These are phyloP conservation scores for Suhomyces guaymorum DNA, from an alignment of 1,139 yeast species.

Conservation along the genomic window DNA sequence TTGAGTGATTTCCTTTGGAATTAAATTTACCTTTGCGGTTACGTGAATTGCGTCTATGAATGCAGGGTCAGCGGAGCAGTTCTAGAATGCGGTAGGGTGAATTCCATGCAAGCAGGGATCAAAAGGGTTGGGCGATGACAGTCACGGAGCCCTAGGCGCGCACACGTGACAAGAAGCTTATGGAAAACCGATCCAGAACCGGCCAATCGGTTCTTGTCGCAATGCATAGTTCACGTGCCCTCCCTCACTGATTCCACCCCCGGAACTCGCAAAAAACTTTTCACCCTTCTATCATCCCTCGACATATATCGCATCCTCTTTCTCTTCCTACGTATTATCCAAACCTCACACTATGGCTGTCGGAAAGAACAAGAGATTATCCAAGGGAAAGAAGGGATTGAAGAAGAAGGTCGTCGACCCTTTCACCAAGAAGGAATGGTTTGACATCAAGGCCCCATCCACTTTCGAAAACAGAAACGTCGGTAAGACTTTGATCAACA, in stretches of 20 bases:
- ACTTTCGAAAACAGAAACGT: slow-evolving; percentile 53
- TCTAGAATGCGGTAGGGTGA: background rate
- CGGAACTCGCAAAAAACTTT: slow-evolving; percentile 13
- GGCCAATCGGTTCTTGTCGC: too few species aligned
- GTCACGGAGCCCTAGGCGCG: slow-evolving; percentile 9
- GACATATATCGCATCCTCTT: background rate
- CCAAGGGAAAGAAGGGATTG: slow-evolving; percentile 55
- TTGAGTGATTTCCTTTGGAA: too few species aligned
- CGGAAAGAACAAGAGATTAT: slow-evolving; percentile 56
- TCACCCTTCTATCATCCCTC: slow-evolving; percentile 3
- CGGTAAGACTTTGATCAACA: slow-evolving; percentile 54
- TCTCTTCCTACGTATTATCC: slow-evolving; percentile 3
- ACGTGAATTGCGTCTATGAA: too few species aligned
- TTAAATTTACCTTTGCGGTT: too few species aligned
- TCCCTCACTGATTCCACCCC: slow-evolving; percentile 1
- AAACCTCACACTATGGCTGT: slow-evolving; percentile 43
- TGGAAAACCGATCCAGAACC: too few species aligned
- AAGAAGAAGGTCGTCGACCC: slow-evolving; percentile 55
- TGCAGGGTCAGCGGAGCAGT: too few species aligned
- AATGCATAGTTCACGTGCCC: too few species aligned
- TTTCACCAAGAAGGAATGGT: slow-evolving; percentile 56
- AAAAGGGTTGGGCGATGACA: background rate
- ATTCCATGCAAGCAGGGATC: background rate
- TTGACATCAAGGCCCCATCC: slow-evolving; percentile 54
- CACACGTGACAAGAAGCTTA: too few species aligned